These are phyloP conservation scores for Debaryomycetaceae sp. DNA, from an alignment of 1,139 yeast genomes.

Conservation along the genomic window DNA sequence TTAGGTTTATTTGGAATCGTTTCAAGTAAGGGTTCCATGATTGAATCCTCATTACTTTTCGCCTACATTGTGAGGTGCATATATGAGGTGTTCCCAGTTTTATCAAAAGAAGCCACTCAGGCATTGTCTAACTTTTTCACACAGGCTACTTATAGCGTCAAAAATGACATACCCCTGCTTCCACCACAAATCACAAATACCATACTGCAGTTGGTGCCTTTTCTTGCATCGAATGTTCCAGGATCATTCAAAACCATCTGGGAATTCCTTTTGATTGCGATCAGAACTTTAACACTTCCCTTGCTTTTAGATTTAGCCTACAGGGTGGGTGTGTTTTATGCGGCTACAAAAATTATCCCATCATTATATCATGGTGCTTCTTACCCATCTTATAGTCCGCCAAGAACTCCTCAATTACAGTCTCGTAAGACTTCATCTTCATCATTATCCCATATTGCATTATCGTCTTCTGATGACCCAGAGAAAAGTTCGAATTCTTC, in stretches of 20 bases:
- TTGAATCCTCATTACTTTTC: conserved; percentile 80
- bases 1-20: conserved; percentile 82
- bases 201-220: conserved; percentile 41
- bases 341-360: conserved; percentile 93
- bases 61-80: conserved; percentile 91
- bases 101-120: conserved; percentile 51
- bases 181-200: conserved; percentile 42
- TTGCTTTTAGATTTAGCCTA: conserved; percentile 78
- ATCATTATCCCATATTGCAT: conserved; percentile 6
- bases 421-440: conserved; percentile 18
- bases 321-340: conserved; percentile 82
- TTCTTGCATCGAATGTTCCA: conserved; percentile 53
- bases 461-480: conserved; percentile 1
- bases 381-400: conserved; percentile 34
- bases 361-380: conserved; percentile 49
- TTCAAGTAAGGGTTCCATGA: conserved; percentile 79
- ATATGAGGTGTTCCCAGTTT: conserved; percentile 84
- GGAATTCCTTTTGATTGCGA: conserved; percentile 66
- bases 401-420: conserved; percentile 23
- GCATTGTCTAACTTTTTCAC: conserved; percentile 37
- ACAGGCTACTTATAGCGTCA: conserved; percentile 35
- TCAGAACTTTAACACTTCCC: conserved; percentile 76
- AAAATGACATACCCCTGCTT: conserved; percentile 37
- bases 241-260: conserved; percentile 62
- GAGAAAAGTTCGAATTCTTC: neutral